These are phyloP conservation scores for Flaveria trinervia DNA, from an alignment of 129 eudicot genomes.

Conservation along the genomic window DNA sequence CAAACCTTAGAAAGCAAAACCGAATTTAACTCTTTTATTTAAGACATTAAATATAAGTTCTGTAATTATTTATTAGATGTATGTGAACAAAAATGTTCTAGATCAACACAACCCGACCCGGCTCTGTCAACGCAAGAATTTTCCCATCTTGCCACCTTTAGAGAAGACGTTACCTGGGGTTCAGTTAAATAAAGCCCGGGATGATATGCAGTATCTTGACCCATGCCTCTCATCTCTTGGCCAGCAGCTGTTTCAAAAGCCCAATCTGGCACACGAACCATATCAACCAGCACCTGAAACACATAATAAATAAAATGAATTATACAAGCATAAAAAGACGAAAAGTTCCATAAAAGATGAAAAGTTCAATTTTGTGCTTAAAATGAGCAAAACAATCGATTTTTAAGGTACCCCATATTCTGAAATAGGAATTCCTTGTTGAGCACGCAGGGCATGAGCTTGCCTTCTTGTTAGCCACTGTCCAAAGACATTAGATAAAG, in stretches of 20 bases:
- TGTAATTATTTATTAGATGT: neutral
- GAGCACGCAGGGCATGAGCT: constrained; percentile 83
- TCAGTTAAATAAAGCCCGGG: constrained; percentile 89
- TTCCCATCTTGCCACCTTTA: neutral
- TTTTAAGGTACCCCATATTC: constrained; percentile 70
- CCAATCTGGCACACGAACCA: constrained; percentile 97
- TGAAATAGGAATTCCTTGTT: constrained; percentile 94
- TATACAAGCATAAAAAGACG: neutral
- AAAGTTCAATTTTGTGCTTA: neutral
- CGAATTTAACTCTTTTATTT: too few species aligned
- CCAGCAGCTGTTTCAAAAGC: constrained; percentile 94
- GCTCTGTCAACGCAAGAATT: neutral
- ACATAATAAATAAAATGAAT: neutral
- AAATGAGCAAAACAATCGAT: neutral
- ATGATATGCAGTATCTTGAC: constrained; percentile 90
- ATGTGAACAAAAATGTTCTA: neutral
- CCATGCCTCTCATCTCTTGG: constrained; percentile 96
- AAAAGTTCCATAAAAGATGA: too few species aligned
- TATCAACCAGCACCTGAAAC: constrained; percentile 74
- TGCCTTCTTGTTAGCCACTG: constrained; percentile 96
- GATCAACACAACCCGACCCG: neutral
- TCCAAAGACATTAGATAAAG: constrained; percentile 17
- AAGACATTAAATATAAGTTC: neutral
- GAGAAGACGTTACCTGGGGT: constrained; percentile 67
- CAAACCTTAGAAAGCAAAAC: too few species aligned